Percentiles rank a stretch among this genome's conserved stretches.
phyloP scores from a whole-genome alignment of 1,284 basidiomycete genomes.

The Cutaneotrichosporon mucoides region DNA sequence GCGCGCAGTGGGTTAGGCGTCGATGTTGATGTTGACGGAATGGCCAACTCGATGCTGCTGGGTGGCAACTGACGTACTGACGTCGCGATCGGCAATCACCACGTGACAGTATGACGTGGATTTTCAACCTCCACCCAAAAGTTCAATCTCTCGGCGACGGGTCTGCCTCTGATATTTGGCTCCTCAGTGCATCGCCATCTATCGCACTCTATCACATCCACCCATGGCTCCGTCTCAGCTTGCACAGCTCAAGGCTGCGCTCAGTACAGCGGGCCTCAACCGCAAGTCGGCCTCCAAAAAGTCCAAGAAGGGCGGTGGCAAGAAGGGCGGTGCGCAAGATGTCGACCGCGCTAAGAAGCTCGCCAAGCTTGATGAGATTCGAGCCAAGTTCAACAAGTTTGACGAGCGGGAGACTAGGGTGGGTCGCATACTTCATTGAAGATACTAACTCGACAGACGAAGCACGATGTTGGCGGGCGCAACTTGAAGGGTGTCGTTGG shows the following conservation, averaged over 20 bases:
- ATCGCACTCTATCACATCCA: conserved; percentile 1
- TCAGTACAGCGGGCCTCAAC: conserved; percentile 69
- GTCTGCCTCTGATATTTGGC: neutral
- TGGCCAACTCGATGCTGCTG: neutral
- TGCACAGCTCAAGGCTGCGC: conserved; percentile 76
- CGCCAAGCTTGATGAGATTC: conserved; percentile 78
- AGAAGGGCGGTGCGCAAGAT: conserved; percentile 57
- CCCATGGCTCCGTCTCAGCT: conserved; percentile 62
- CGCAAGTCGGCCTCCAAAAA: conserved; percentile 51
- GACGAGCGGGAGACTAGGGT: conserved; percentile 80
- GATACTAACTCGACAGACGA: conserved; percentile 51
- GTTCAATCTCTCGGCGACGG: neutral
- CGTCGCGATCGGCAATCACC: neutral
- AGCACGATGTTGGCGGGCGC: conserved; percentile 85
- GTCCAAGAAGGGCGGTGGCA: conserved; percentile 54
- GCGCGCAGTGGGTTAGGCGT: neutral
- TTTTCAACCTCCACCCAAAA: conserved; percentile 1
- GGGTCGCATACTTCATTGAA: conserved; percentile 2
- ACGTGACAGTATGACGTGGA: neutral
- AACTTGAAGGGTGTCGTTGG: conserved; percentile 80
- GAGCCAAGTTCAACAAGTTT: conserved; percentile 84
- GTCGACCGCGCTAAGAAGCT: conserved; percentile 73
- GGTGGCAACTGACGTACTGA: neutral
- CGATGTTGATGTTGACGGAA: neutral
- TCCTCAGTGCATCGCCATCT: neutral